Evolutionary conservation across 805 yeast genomes (phyloP).

Genomic region (Suhomyces faveliae): DNA sequence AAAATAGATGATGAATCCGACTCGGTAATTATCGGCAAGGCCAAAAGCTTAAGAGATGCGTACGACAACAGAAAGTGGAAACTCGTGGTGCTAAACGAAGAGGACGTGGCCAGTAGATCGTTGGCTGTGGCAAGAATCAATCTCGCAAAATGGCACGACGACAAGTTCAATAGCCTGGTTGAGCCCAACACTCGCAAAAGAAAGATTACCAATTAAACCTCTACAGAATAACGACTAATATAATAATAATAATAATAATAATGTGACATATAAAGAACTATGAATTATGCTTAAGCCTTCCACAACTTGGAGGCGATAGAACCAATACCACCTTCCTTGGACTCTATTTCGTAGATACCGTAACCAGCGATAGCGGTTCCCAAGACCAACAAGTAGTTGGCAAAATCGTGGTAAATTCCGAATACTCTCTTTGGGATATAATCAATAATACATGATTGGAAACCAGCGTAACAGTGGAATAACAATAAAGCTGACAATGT

Average conservation of each 20-base stretch:
- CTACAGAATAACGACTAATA: no score
- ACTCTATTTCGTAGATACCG: conserved; percentile 70
- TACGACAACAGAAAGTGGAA: conserved; percentile 22
- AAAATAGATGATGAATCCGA: conserved; percentile 28
- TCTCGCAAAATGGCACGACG: conserved; percentile 25
- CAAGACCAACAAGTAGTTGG: conserved; percentile 57
- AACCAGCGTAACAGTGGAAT: conserved; percentile 68
- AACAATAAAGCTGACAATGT: conserved; percentile 53
- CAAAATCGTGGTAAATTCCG: conserved; percentile 60
- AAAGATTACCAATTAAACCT: conserved; percentile 5
- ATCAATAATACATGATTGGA: conserved; percentile 75
- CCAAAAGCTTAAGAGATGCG: conserved; percentile 29
- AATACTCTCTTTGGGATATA: conserved; percentile 75
- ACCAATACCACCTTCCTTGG: conserved; percentile 62
- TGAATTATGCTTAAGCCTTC: conserved; percentile 27
- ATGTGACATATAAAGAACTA: conserved; percentile 2
- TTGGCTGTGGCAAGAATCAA: conserved; percentile 16
- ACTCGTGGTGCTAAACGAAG: conserved; percentile 24
- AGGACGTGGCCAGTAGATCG: conserved; percentile 21
- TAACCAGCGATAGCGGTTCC: conserved; percentile 67
- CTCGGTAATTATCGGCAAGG: conserved; percentile 16
- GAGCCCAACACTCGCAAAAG: conserved; percentile 10
- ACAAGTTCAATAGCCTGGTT: conserved; percentile 1
- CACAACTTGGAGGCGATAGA: conserved; percentile 44
- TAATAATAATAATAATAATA: conserved; percentile 8